phyloP scores from a whole-genome alignment of 371 early-diverging fungal species.

The Apophysomyces sp. region DNA sequence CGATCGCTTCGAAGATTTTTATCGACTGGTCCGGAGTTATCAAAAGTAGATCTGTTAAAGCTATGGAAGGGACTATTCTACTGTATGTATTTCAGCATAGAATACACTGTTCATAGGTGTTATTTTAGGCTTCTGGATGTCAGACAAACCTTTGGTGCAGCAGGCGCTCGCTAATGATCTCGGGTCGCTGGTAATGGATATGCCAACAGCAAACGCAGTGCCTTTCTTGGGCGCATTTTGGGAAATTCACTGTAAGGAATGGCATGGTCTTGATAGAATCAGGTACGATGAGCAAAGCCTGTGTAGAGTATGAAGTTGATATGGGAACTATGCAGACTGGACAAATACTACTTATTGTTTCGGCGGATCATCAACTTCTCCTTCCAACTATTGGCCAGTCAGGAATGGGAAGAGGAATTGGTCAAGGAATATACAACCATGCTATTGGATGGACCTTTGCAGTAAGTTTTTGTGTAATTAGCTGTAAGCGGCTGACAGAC shows the following conservation, averaged over 20 bases:
- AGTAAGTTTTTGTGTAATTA: slow-evolving; percentile 44
- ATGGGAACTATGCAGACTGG: slow-evolving; percentile 51
- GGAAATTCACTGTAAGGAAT: slow-evolving; percentile 80
- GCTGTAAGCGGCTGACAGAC: neutral
- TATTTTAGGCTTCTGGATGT: slow-evolving; percentile 87
- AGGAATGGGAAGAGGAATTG: slow-evolving; percentile 61
- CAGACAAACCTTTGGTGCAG: slow-evolving; percentile 91
- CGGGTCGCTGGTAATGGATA: slow-evolving; percentile 60
- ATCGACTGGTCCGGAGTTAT: slow-evolving; percentile 51
- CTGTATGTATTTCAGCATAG: slow-evolving; percentile 70
- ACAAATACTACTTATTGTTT: slow-evolving; percentile 84
- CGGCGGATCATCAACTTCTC: slow-evolving; percentile 71
- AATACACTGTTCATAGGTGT: neutral
- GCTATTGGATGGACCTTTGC: slow-evolving; percentile 67
- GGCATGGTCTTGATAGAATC: slow-evolving; percentile 87
- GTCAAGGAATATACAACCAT: slow-evolving; percentile 63
- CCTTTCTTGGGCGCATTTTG: slow-evolving; percentile 79
- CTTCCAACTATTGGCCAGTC: slow-evolving; percentile 67
- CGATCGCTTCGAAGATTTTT: slow-evolving; percentile 65
- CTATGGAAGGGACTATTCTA: slow-evolving; percentile 95
- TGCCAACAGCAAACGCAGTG: slow-evolving; percentile 57
- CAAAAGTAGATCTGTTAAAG: slow-evolving; percentile 73
- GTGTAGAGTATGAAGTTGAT: neutral
- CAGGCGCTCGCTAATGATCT: slow-evolving; percentile 83
- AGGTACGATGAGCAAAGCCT: slow-evolving; percentile 44